Evolutionary conservation across 148 eudicot species (phyloP), one percentile per base, ranked within the genome.

Genomic region (Camellia sinensis): DNA sequence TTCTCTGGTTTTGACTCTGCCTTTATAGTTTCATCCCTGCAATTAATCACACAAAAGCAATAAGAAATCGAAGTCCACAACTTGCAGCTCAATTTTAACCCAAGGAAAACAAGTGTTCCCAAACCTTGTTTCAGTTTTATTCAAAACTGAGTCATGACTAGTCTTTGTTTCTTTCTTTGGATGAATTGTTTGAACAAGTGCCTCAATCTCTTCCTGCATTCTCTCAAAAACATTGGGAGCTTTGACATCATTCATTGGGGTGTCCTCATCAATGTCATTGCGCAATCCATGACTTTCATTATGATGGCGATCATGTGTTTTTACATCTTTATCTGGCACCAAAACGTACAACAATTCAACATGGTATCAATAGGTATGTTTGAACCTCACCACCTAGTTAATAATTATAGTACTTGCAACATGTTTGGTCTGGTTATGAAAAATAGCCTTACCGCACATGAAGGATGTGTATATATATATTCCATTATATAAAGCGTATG

Each of bases 141-240:
- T 3, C 46, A 37, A 73, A 29, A 45, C 11, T 22, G 63, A 56
- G 37, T 19, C n/a, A 22, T 76, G 29, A 77, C 37, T 50, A 0
- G 37, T 29, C 17, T 69, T 4, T 6, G 83, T 74, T 78, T 88
- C 87, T 85, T 94, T 92, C 80, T 92, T 91, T 44, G 85, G 86
- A 73, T 76, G 91, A 73, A 88, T 68, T 6, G 91, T 81, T 87
- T 83, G 86, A 37, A 84, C 88, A 70, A 94, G 75, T 50, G 98
- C 98, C 84, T 94, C 97, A n/a, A 91, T 79, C 82, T 94, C 98
- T 88, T 94, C 98, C 85, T 92, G 91, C 15, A 85, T 83, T 17
- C 97, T 89, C 74, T 88, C 85, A 46, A 94, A 89, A 29, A 94
- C 73, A 70, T 84, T 86, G 19, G 98, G 98, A 7, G 85, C 98